Conservation (phyloP, 345 rosid species). For the Aquilaria yunnanensis region DNA sequence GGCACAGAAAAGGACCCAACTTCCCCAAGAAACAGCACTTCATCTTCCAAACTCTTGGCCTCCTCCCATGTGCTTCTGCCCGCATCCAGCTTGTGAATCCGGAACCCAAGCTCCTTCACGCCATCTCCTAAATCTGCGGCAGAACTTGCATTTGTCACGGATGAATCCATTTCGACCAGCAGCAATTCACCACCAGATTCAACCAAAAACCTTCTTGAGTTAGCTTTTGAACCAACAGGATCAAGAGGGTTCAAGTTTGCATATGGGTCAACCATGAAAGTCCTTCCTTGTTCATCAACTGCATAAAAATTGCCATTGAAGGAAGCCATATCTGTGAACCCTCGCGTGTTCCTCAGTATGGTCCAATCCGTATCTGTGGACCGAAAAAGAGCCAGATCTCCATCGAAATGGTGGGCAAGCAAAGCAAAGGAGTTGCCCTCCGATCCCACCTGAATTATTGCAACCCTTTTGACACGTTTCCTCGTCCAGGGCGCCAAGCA, state of each 20-base stretch:
- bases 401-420: not conserved
- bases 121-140: not conserved
- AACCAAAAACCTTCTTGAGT: not conserved
- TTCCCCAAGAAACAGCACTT: slow-evolving; percentile 12
- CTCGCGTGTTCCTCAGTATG: slow-evolving; percentile 1
- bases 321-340: not conserved
- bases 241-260: slow-evolving; percentile 9
- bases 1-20: too few relatives aligned
- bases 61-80: slow-evolving; percentile 16
- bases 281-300: slow-evolving; percentile 7
- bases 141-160: too few relatives aligned
- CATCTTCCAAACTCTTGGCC: slow-evolving; percentile 11
- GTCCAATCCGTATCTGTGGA: slow-evolving; percentile 17
- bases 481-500: not conserved
- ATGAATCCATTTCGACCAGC: slow-evolving; percentile 5
- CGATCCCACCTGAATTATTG: not conserved
- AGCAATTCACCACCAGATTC: slow-evolving; percentile 14
- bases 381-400: slow-evolving; percentile 1
- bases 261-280: slow-evolving; percentile 14
- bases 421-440: not conserved
- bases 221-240: not conserved
- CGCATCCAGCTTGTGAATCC: slow-evolving; percentile 15
- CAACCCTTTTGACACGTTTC: not conserved
- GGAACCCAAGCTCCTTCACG: slow-evolving; percentile 9
- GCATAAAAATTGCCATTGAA: slow-evolving; percentile 14